Conservation (phyloP, 306 rosid species). For the Hippophae tibetana region DNA sequence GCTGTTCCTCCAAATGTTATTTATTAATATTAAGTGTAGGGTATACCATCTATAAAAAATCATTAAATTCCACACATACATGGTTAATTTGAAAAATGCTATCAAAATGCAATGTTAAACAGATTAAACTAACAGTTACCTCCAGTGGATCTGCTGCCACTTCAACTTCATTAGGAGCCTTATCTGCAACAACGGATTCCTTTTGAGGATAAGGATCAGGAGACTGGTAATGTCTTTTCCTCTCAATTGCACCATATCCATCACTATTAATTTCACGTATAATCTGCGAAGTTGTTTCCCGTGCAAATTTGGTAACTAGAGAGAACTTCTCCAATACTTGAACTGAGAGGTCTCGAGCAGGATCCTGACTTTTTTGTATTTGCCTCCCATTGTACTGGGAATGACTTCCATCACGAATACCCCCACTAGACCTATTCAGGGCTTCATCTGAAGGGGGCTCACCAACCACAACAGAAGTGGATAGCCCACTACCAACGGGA, state of each 20-base stretch:
- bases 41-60: too few relatives aligned
- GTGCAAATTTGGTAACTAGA: conserved; percentile 94
- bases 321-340: conserved; percentile 93
- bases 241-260: conserved; percentile 49
- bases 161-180: conserved; percentile 31
- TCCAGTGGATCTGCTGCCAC: conserved; percentile 54
- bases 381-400: conserved; percentile 51
- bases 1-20: too few relatives aligned
- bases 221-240: conserved; percentile 38
- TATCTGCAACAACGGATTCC: conserved; percentile 32
- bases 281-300: conserved; percentile 95
- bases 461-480: conserved; percentile 27
- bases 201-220: conserved; percentile 34
- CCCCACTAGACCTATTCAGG: conserved; percentile 39
- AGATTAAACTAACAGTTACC: conserved; percentile 28
- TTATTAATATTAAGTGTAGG: too few relatives aligned
- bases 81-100: too few relatives aligned
- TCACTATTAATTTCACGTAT: conserved; percentile 66
- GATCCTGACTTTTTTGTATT: conserved; percentile 59
- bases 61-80: too few relatives aligned
- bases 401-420: conserved; percentile 31
- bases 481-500: conserved; percentile 48
- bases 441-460: conserved; percentile 41
- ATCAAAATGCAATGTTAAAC: too few relatives aligned
- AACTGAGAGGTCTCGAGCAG: conserved; percentile 86